These are phyloP conservation scores for Fusarium graminum DNA, from an alignment of 2,329 filamentous ascomycete genomes.

Conservation along the genomic window DNA sequence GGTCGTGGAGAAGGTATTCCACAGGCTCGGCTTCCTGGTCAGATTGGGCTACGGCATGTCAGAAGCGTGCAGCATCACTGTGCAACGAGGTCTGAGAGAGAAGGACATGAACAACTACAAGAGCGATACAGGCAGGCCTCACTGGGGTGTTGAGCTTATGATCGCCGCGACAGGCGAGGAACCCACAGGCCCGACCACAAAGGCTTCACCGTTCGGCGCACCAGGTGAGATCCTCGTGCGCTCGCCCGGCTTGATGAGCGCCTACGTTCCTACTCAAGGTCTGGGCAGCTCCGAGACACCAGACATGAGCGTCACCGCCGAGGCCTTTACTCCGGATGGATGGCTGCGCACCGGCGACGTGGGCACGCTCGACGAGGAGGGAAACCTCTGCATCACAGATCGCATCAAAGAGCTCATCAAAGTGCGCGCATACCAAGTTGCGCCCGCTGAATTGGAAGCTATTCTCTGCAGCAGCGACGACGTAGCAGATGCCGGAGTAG, in stretches of 20 bases:
- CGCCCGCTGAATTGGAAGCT: conserved; percentile 64
- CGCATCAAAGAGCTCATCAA: conserved; percentile 78
- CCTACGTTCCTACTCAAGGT: conserved; percentile 74
- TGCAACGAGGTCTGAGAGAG: conserved; percentile 68
- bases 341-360: conserved; percentile 82
- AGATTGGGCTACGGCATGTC: conserved; percentile 81
- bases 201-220: conserved; percentile 60
- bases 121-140: conserved; percentile 74
- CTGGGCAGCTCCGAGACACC: conserved; percentile 32
- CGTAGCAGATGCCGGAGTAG: conserved; percentile 75
- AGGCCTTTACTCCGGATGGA: conserved; percentile 64
- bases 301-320: conserved; percentile 56
- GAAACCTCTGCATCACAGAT: conserved; percentile 75
- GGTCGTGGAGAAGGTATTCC: conserved; percentile 70
- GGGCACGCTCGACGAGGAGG: conserved; percentile 67
- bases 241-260: conserved; percentile 74
- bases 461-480: conserved; percentile 54
- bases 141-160: conserved; percentile 76
- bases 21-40: conserved; percentile 65
- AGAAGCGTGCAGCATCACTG: conserved; percentile 74
- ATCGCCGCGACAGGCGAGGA: conserved; percentile 64
- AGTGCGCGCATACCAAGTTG: conserved; percentile 71
- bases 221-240: conserved; percentile 75
- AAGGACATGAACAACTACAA: conserved; percentile 59
- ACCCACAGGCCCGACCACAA: conserved; percentile 49